Percentiles rank a stretch among this genome's conserved stretches.
Evolutionary conservation across 1,284 basidiomycete genomes (phyloP).

Genomic region (Pulveroboletus sp.): DNA sequence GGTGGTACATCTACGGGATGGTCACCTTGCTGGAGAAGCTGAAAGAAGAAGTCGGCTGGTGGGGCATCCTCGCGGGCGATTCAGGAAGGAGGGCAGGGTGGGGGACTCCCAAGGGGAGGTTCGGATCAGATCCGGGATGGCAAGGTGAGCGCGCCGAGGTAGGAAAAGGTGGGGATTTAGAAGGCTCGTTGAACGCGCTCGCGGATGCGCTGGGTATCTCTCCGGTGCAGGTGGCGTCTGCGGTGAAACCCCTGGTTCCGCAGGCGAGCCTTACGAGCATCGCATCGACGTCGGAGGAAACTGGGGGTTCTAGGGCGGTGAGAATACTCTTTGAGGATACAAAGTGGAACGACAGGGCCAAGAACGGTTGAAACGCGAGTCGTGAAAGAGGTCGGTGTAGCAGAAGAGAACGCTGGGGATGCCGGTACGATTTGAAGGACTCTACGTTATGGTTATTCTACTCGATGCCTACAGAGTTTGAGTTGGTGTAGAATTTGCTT

Average conservation of each 20-base stretch:
- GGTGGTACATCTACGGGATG: constrained; percentile 25
- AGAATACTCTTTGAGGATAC: constrained; percentile 40
- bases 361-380: not conserved
- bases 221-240: constrained; percentile 57
- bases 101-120: not conserved
- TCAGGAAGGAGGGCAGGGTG: not conserved
- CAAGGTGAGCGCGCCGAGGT: not conserved
- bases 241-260: constrained; percentile 59
- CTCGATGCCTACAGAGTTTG: not conserved
- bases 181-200: constrained; percentile 56
- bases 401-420: not conserved
- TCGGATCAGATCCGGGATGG: not conserved
- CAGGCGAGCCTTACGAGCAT: constrained; percentile 58
- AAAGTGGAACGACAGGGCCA: not conserved
- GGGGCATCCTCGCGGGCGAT: constrained; percentile 19
- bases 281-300: constrained; percentile 42
- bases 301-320: constrained; percentile 39
- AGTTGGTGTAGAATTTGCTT: not conserved
- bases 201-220: constrained; percentile 63
- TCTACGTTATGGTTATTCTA: not conserved
- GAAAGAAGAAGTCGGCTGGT: constrained; percentile 32
- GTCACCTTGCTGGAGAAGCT: constrained; percentile 12
- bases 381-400: not conserved
- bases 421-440: not conserved
- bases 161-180: constrained; percentile 26